Conservation (phyloP, 441 rosid genomes). For the Gossypium aridum region DNA sequence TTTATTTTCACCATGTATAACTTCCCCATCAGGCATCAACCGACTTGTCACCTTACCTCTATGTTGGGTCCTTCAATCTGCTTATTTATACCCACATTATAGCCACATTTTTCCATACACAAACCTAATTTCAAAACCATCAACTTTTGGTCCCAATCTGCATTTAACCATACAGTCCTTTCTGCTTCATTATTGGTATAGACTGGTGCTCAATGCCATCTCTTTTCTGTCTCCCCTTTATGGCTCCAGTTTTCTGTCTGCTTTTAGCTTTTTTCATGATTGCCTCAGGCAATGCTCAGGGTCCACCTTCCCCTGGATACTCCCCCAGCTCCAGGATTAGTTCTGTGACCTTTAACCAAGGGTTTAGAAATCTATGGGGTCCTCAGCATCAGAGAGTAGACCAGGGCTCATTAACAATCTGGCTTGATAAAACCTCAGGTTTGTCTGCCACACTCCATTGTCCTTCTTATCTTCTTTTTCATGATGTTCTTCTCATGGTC, state of each 20-base stretch:
- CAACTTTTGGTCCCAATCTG: conserved; percentile 5
- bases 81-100: conserved; percentile 32
- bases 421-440: conserved; percentile 58
- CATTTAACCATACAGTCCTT: neutral
- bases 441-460: neutral
- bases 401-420: conserved; percentile 39
- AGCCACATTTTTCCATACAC: conserved; percentile 11
- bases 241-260: conserved; percentile 23
- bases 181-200: neutral
- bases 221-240: neutral
- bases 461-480: neutral
- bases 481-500: neutral
- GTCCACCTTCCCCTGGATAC: conserved; percentile 63
- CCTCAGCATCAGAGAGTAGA: conserved; percentile 53
- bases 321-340: conserved; percentile 40
- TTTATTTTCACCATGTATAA: conserved; percentile 29
- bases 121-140: conserved; percentile 2
- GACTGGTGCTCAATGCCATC: neutral
- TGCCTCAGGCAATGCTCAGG: conserved; percentile 22
- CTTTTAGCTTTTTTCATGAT: conserved; percentile 19
- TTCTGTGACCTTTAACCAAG: conserved; percentile 35
- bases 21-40: conserved; percentile 28
- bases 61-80: conserved; percentile 22
- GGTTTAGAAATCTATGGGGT: conserved; percentile 50
- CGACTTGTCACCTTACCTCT: conserved; percentile 26